Base-by-base conservation (phyloP, 768 basidiomycete genomes). In the Agrocybe praecox region DNA sequence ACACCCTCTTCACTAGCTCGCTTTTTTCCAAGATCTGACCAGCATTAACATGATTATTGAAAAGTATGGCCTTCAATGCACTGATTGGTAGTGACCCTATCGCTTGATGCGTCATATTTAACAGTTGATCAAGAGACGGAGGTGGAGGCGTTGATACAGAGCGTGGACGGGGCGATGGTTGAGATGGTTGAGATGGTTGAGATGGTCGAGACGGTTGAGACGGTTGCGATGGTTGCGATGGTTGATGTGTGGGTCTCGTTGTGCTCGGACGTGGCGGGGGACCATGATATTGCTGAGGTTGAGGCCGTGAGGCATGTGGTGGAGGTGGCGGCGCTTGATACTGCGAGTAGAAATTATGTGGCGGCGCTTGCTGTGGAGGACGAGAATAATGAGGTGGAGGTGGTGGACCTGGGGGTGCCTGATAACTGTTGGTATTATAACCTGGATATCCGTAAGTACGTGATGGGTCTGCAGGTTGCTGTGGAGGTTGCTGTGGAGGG, bases 1-100 rank as follows among this genome's bases (percentile, higher is more conserved):
- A 62, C 22, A 92, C 92, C 65, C 89, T 90, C 43, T 70, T 77
- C 14, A 94, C 90, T n/a, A 94, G 70, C 49, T 94, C 92, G 21
- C 79, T 74, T 76, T 97, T 97, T 76, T 97, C 95, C n/a, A 96
- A 74, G 1, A 95, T 74, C 65, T 87, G 77, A 43, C 86, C 82
- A 24, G 91, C 85, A 62, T 85, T 83, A 42, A 96, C 90, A 54
- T 90, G 93, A 61, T 95, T 92, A 52, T 85, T 85, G 66, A 86
- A 92, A 19, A 97, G 71, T 18, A 96, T 81, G 2, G 80, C 78
- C 69, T 97, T 97, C 46, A 97, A 76, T n/a, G 80, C 73, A 21
- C 84, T 75, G 52, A 96, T 84, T 7, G 88, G 84, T 14, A 96
- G 76, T 2, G 78, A 70, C 1, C 78, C 69, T n/a, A 96, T 71